Conservation (phyloP, 2,329 filamentous ascomycete species). For the Myrmaecium sp. region DNA sequence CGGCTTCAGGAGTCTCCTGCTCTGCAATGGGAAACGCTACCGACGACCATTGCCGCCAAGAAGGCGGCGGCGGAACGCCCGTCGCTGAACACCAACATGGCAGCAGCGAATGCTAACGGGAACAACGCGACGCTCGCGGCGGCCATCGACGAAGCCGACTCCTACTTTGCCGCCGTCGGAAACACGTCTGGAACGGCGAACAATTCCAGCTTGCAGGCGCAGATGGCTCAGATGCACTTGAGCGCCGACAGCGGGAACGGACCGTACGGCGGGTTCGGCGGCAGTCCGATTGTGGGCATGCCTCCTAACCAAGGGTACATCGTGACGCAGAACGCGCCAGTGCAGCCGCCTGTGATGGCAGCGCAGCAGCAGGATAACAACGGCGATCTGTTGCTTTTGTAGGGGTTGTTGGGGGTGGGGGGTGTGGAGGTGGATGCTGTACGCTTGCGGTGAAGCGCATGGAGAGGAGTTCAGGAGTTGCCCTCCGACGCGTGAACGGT, state of each 20-base stretch:
- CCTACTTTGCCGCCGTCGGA: conserved; percentile 71
- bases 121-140: conserved; percentile 39
- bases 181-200: no score
- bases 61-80: conserved; percentile 15
- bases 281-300: conserved; percentile 8
- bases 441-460: not conserved
- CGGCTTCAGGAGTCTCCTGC: conserved; percentile 70
- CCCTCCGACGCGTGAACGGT: no score
- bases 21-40: conserved; percentile 55
- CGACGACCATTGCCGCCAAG: conserved; percentile 34
- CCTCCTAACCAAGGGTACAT: conserved; percentile 41
- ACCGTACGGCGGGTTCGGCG: conserved; percentile 3
- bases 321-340: conserved; percentile 66
- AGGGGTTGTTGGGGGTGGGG: conserved; percentile 2
- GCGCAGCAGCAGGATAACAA: no score
- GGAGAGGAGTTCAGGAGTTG: no score
- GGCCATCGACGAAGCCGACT: conserved; percentile 71
- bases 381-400: conserved; percentile 55
- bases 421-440: not conserved
- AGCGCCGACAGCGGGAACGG: conserved; percentile 42
- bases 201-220: no score
- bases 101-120: conserved; percentile 3
- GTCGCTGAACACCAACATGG: conserved; percentile 10
- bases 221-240: conserved; percentile 56
- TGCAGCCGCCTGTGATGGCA: conserved; percentile 49